phyloP scores from a whole-genome alignment of 768 basidiomycete genomes.

The Cystobasidium tubakii region DNA sequence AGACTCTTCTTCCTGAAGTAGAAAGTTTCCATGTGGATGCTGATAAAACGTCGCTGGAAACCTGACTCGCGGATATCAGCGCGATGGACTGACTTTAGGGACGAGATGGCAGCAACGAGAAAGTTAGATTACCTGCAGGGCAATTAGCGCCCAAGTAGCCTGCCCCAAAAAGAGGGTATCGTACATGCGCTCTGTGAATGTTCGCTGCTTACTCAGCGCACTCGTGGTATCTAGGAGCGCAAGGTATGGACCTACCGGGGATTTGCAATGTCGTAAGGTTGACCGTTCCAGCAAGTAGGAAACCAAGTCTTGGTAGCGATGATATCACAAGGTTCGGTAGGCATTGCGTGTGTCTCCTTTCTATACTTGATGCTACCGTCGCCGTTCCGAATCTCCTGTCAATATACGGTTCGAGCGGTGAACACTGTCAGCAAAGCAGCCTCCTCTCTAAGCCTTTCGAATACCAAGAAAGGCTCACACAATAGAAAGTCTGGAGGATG shows the following conservation, averaged over 20 bases:
- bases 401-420: neutral
- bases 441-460: no score
- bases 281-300: slow-evolving; percentile 31
- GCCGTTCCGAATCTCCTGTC: neutral
- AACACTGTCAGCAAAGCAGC: neutral
- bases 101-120: no score
- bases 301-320: neutral
- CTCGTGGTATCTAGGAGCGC: no score
- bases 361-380: neutral
- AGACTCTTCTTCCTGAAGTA: neutral
- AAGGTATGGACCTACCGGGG: neutral
- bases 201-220: no score
- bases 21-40: slow-evolving; percentile 21
- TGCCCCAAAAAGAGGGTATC: slow-evolving; percentile 13
- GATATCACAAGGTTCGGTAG: neutral
- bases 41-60: neutral
- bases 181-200: neutral
- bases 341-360: neutral
- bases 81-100: neutral
- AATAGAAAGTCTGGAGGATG: slow-evolving; percentile 10
- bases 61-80: neutral
- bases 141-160: neutral
- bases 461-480: neutral
- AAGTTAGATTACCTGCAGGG: neutral
- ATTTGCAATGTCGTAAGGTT: neutral